These are phyloP conservation scores for Takakia lepidozioides DNA, from an alignment of 225 moss, liverwort and hornwort species.

Conservation along the genomic window DNA sequence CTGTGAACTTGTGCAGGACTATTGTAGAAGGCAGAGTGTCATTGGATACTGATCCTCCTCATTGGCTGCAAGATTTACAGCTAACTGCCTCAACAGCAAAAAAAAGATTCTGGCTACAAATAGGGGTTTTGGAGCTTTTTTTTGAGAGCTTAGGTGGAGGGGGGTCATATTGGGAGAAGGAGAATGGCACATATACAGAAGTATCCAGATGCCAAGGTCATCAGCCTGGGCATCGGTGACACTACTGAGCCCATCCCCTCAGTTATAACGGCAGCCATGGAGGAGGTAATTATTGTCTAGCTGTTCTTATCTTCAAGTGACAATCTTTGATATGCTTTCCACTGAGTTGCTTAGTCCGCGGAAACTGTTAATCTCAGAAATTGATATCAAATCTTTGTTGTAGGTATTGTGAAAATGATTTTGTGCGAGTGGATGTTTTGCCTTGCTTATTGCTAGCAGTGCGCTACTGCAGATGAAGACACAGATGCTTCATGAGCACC, in stretches of 20 bases:
- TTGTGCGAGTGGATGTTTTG: too few relatives aligned
- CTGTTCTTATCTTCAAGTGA: too few relatives aligned
- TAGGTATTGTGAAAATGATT: too few relatives aligned
- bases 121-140: neutral
- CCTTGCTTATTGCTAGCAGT: too few relatives aligned
- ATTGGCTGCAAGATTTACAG: neutral
- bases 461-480: too few relatives aligned
- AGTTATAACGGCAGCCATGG: slow-evolving; percentile 78
- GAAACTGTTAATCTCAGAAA: too few relatives aligned
- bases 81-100: neutral
- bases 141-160: slow-evolving; percentile 18
- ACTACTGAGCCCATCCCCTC: slow-evolving; percentile 91
- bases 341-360: too few relatives aligned
- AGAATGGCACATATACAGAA: slow-evolving; percentile 65
- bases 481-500: too few relatives aligned
- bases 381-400: too few relatives aligned
- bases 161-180: slow-evolving; percentile 65
- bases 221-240: slow-evolving; percentile 94
- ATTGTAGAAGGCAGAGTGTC: too few relatives aligned
- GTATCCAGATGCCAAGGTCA: slow-evolving; percentile 85
- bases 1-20: too few relatives aligned
- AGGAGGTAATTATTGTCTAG: slow-evolving; percentile 43
- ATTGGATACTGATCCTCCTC: neutral
- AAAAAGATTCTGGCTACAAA: neutral
- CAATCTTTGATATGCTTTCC: too few relatives aligned